Evolutionary conservation across 768 basidiomycete genomes (phyloP).

Genomic region (Podaxis sp.): DNA sequence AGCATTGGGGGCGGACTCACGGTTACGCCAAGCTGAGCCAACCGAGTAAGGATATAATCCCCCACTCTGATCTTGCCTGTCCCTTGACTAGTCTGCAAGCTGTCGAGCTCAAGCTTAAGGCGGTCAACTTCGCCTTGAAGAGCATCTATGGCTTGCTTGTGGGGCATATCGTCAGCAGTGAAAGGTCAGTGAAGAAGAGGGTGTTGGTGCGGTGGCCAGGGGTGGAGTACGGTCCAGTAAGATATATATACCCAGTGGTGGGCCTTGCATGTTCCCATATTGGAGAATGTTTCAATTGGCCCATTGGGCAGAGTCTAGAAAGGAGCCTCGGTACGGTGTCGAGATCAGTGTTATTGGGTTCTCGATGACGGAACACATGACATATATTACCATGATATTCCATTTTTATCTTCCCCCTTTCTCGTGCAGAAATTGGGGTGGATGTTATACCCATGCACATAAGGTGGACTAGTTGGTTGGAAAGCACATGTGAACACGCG

Average conservation of each 20-base stretch:
- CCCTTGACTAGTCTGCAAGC: constrained; percentile 36
- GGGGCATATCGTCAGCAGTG: constrained; percentile 16
- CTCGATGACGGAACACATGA: constrained; percentile 16
- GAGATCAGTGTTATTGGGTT: constrained; percentile 2
- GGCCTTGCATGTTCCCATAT: not conserved
- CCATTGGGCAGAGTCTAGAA: not conserved
- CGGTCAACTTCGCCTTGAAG: constrained; percentile 32
- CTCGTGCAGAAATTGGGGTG: no score
- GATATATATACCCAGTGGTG: constrained; percentile 14
- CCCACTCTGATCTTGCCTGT: constrained; percentile 48
- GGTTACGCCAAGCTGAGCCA: constrained; percentile 63
- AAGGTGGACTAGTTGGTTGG: not conserved
- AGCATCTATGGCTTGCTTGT: constrained; percentile 16
- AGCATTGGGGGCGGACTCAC: constrained; percentile 31
- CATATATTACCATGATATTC: not conserved
- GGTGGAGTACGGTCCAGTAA: not conserved
- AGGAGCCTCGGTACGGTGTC: constrained; percentile 17
- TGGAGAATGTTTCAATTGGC: not conserved
- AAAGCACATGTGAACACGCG: not conserved
- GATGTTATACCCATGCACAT: not conserved
- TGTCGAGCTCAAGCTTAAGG: constrained; percentile 45
- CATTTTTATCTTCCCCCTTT: not conserved
- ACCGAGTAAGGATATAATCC: constrained; percentile 58
- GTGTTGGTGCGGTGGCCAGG: not conserved
- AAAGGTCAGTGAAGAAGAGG: constrained; percentile 2